These are phyloP conservation scores for Nitzschia inconspicua DNA, from an alignment of 108 stramenopile genomes.

Conservation along the genomic window DNA sequence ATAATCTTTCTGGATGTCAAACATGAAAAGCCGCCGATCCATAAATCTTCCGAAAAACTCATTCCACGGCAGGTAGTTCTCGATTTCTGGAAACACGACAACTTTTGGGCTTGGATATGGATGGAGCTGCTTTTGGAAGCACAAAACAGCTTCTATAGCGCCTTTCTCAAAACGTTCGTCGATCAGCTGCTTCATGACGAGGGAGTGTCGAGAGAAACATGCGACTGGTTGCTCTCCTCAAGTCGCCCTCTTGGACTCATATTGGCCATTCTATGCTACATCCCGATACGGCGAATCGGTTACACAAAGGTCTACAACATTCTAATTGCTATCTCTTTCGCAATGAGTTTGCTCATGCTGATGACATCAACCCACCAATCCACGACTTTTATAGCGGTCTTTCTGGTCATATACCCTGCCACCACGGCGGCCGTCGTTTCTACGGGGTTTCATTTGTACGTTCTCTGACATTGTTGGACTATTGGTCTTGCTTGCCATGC, in stretches of 20 bases:
- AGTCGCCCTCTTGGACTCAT: conserved; percentile 35
- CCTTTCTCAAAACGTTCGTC: conserved; percentile 46
- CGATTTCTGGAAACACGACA: conserved; percentile 36
- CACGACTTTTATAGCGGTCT: conserved; percentile 21
- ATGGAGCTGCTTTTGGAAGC: conserved; percentile 46
- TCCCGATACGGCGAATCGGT: conserved; percentile 48
- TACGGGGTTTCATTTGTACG: conserved; percentile 46
- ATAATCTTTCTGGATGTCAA: neutral
- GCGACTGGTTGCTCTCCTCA: conserved; percentile 40
- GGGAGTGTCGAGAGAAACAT: conserved; percentile 33
- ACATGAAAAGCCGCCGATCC: neutral
- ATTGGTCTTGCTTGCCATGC: no score
- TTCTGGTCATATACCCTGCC: conserved; percentile 35
- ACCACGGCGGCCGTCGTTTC: conserved; percentile 38
- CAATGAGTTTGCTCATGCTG: conserved; percentile 16
- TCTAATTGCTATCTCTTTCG: conserved; percentile 32
- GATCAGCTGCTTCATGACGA: conserved; percentile 36
- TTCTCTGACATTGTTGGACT: no score
- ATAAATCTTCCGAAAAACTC: conserved; percentile 5
- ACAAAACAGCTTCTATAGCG: conserved; percentile 26
- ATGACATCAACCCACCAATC: conserved; percentile 18
- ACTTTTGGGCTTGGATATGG: conserved; percentile 43
- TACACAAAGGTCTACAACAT: conserved; percentile 31
- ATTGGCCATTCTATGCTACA: conserved; percentile 33
- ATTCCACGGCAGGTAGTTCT: conserved; percentile 18